These are phyloP conservation scores for Populus tremula DNA, from an alignment of 345 rosid species.

Conservation along the genomic window DNA sequence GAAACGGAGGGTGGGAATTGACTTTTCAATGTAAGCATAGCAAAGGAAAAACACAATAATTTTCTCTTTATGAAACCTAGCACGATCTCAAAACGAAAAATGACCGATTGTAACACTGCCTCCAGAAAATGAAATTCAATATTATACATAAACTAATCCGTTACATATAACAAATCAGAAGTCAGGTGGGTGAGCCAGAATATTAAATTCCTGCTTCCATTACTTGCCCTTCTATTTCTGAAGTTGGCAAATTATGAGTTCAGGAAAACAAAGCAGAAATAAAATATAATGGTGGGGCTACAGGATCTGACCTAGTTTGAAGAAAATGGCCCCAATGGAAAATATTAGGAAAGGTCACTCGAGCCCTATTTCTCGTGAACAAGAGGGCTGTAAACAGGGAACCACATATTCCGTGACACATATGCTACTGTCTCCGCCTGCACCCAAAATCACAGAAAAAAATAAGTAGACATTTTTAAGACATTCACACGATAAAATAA, in stretches of 20 bases:
- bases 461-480: not conserved
- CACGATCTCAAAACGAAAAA: too few relatives aligned
- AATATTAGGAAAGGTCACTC: not conserved
- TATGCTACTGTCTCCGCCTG: constrained; percentile 84
- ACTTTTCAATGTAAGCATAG: too few relatives aligned
- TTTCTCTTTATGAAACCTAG: too few relatives aligned
- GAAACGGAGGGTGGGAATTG: too few relatives aligned
- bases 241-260: constrained; percentile 5
- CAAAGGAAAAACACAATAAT: too few relatives aligned
- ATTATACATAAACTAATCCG: not conserved
- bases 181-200: not conserved
- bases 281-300: not conserved
- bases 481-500: not conserved
- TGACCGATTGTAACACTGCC: not conserved
- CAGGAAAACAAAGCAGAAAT: not conserved
- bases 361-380: constrained; percentile 75
- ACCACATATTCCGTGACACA: constrained; percentile 77
- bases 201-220: not conserved
- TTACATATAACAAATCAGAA: not conserved
- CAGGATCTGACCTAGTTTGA: not conserved
- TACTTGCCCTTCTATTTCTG: constrained; percentile 2
- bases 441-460: constrained; percentile 15
- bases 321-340: not conserved
- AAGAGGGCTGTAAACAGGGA: constrained; percentile 83
- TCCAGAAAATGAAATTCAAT: not conserved